Base-by-base conservation (phyloP, 2,329 filamentous ascomycete species). In the Lachnellula cervina region DNA sequence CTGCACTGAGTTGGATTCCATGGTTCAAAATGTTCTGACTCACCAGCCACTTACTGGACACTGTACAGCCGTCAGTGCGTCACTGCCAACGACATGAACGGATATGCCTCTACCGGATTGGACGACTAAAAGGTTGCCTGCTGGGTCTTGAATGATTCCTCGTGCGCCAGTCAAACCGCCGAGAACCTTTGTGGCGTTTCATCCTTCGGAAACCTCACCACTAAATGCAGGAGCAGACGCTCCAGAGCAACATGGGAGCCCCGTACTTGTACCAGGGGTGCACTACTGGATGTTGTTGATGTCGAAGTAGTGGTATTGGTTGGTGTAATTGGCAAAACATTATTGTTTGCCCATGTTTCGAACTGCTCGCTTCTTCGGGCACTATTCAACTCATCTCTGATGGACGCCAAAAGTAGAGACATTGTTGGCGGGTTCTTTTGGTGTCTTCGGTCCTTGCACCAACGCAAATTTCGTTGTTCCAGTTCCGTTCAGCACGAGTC, bases 101-200 rank as follows among this genome's bases (percentile, higher is more conserved):
- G 53, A 56, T 5, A 59, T 53, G 7, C 56, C 52, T 34, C 55
- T 58, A 9, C 52, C 56, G 42, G 40, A 53, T 37, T 55, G 49
- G 14, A 55, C 46, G 21, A 58, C 42, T 14, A 58, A 49, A 28
- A 57, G 28, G 48, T 60, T 49, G 5, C 58, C 58, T 7, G 55
- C 47, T 9, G 49, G 48, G 21, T 58, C 58, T 19, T 55, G 44
- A 25, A 55, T 53, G 14, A 58, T 45, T 6, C 58, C 52, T 9
- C 55, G 58, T 40, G 58, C 46, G 13, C 49, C 45, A 23, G 40
- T 46, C 49, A 57, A 46, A 14, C 40, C 49, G 11, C 57, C 55
- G 19, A 52, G 48, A 40, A 58, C 54, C 16, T 57, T 60, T 21
- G 47, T 46, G 16, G 58, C 58, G 5, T 43, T 42, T 55, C 58